phyloP scores from a whole-genome alignment of 768 basidiomycete genomes.

The Melanogaster broomeanus region DNA sequence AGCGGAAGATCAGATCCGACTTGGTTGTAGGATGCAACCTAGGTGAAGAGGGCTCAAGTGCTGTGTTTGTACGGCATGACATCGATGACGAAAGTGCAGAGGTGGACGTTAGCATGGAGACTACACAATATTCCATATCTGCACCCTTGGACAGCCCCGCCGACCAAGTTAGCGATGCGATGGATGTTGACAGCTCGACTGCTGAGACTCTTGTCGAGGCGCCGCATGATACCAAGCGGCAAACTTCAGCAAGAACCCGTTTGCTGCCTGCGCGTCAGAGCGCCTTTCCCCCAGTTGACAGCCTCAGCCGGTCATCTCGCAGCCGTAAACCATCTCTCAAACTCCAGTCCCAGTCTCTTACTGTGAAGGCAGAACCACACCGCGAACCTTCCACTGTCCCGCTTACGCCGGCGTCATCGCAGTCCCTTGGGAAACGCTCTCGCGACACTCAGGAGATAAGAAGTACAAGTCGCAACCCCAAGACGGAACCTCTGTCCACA shows the following conservation, averaged over 20 bases:
- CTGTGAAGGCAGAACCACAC: slow-evolving; percentile 8
- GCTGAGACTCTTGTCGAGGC: slow-evolving; percentile 1
- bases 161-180: slow-evolving; percentile 5
- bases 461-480: slow-evolving; percentile 13
- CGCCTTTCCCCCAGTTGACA: slow-evolving; percentile 8
- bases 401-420: slow-evolving; percentile 12
- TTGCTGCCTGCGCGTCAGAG: background rate
- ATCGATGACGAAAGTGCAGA: slow-evolving; percentile 61
- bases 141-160: slow-evolving; percentile 10
- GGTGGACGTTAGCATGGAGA: slow-evolving; percentile 53
- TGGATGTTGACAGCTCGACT: slow-evolving; percentile 16
- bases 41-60: slow-evolving; percentile 33
- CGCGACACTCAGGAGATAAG: slow-evolving; percentile 20
- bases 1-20: slow-evolving; percentile 43
- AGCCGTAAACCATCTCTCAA: slow-evolving; percentile 34
- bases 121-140: slow-evolving; percentile 23
- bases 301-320: slow-evolving; percentile 17
- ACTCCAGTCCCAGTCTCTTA: slow-evolving; percentile 23
- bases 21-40: slow-evolving; percentile 32
- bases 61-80: slow-evolving; percentile 57
- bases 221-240: slow-evolving; percentile 1
- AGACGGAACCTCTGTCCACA: slow-evolving; percentile 13
- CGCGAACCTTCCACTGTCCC: slow-evolving; percentile 8
- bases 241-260: background rate
- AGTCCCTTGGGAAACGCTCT: slow-evolving; percentile 28